Evolutionary conservation across 257 asterid genomes (phyloP).

Genomic region (Thymus quinquecostatus): DNA sequence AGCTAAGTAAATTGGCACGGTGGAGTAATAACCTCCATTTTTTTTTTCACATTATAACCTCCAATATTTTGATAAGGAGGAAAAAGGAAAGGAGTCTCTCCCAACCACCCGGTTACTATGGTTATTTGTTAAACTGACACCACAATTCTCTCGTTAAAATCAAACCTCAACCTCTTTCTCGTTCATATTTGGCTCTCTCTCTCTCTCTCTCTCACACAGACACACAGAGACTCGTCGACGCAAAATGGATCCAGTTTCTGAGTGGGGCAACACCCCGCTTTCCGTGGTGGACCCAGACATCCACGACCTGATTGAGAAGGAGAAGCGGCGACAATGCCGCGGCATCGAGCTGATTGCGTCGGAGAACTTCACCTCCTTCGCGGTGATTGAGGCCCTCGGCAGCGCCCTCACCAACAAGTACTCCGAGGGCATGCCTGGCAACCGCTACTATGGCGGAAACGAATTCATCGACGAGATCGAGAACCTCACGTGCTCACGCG

Average conservation of each 20-base stretch:
- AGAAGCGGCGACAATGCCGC: conserved; percentile 71
- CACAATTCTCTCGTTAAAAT: conserved; percentile 7
- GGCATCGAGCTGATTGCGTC: conserved; percentile 79
- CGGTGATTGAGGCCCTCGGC: conserved; percentile 67
- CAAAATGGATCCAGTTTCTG: conserved; percentile 57
- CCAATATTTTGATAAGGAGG: no score
- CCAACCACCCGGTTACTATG: not conserved
- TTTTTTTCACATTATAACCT: no score
- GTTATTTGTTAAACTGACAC: conserved; percentile 27
- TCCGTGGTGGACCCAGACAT: conserved; percentile 56
- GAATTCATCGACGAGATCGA: conserved; percentile 68
- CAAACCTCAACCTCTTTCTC: conserved; percentile 20
- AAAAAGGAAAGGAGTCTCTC: no score
- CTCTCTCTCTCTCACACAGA: not conserved
- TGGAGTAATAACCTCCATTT: no score
- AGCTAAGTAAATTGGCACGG: no score
- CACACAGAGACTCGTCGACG: no score
- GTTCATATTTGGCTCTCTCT: not conserved
- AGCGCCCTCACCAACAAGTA: conserved; percentile 64
- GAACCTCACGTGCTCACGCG: conserved; percentile 66
- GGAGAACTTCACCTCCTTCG: conserved; percentile 84
- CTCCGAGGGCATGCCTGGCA: conserved; percentile 68
- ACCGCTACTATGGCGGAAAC: conserved; percentile 69
- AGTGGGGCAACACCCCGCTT: conserved; percentile 61
- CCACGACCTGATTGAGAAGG: conserved; percentile 65